Evolutionary conservation across 2,329 filamentous ascomycete species (phyloP).

Genomic region (Penicillium sp.): DNA sequence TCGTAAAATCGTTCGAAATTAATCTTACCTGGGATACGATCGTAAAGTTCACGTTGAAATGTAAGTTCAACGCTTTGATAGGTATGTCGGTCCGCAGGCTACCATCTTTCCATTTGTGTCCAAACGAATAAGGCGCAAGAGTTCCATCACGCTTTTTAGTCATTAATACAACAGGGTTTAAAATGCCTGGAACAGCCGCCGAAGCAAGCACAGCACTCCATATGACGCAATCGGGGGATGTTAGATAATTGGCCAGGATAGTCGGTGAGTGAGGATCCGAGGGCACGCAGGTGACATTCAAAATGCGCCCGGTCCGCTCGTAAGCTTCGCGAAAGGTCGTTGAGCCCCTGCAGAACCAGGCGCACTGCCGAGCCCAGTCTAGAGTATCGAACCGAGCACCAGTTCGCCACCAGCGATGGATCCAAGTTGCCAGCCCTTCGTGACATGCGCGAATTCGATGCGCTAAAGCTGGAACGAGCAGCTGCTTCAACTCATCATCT

Average conservation of each 20-base stretch:
- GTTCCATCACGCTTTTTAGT: slow-evolving; percentile 74
- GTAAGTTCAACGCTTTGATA: slow-evolving; percentile 85
- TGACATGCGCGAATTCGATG: slow-evolving; percentile 79
- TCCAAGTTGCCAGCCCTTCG: slow-evolving; percentile 73
- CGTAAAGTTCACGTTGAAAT: slow-evolving; percentile 98
- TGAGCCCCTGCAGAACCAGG: slow-evolving; percentile 88
- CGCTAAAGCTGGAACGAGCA: slow-evolving; percentile 85
- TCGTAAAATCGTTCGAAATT: not conserved
- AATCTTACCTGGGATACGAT: slow-evolving; percentile 64
- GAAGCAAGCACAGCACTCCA: slow-evolving; percentile 96
- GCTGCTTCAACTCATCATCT: slow-evolving; percentile 79
- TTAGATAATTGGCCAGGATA: slow-evolving; percentile 93
- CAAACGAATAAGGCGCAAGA: slow-evolving; percentile 88
- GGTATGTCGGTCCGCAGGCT: slow-evolving; percentile 93
- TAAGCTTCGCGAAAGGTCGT: slow-evolving; percentile 96
- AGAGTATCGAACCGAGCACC: slow-evolving; percentile 92
- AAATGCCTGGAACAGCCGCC: slow-evolving; percentile 89
- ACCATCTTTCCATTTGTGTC: slow-evolving; percentile 99
- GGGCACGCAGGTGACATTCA: slow-evolving; percentile 94
- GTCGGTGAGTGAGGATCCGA: slow-evolving; percentile 91
- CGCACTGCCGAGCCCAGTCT: slow-evolving; percentile 80
- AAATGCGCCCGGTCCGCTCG: slow-evolving; percentile 84
- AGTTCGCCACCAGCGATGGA: slow-evolving; percentile 82
- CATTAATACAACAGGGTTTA: slow-evolving; percentile 94
- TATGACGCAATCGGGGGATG: slow-evolving; percentile 92